phyloP scores from a whole-genome alignment of 352 stramenopile genomes.

The Pythium oligandrum region DNA sequence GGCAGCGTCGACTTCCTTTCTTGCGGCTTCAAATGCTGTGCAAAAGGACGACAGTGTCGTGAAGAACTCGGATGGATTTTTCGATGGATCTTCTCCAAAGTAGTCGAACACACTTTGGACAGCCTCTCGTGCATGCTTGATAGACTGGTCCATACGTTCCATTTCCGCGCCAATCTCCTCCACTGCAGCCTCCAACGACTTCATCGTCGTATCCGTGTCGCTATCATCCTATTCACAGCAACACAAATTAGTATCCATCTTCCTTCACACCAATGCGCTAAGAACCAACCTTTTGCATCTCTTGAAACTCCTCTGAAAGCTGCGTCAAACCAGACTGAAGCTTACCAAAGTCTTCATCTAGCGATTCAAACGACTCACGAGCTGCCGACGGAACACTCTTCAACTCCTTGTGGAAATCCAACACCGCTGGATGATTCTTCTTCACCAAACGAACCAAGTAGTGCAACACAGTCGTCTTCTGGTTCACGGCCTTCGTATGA shows the following conservation, averaged over 20 bases:
- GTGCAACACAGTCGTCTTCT: constrained; percentile 98
- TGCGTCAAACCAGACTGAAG: constrained; percentile 44
- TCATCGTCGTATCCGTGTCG: constrained; percentile 8
- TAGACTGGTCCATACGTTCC: constrained; percentile 27
- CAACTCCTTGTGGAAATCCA: constrained; percentile 92
- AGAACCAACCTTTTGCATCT: constrained; percentile 36
- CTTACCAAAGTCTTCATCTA: constrained; percentile 62
- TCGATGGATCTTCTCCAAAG: constrained; percentile 81
- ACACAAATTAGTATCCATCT: too few species aligned
- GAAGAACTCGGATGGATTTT: constrained; percentile 73
- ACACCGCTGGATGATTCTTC: constrained; percentile 90
- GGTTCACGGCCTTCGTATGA: constrained; percentile 95
- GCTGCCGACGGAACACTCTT: constrained; percentile 76
- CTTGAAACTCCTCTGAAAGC: constrained; percentile 37
- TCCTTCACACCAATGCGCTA: too few species aligned
- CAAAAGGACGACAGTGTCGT: constrained; percentile 82
- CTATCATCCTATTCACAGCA: too few species aligned
- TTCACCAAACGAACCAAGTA: constrained; percentile 96
- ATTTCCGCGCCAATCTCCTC: constrained; percentile 44
- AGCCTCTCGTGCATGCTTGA: constrained; percentile 40
- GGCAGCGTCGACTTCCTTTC: constrained; percentile 61
- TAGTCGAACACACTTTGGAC: constrained; percentile 77
- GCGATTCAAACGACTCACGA: constrained; percentile 69
- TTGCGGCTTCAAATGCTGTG: constrained; percentile 57
- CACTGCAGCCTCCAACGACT: constrained; percentile 29